A percentile compares a stretch with the other conserved stretches of the same genome.
Conservation (phyloP, 768 basidiomycete genomes). For the Heimioporus sp. region DNA sequence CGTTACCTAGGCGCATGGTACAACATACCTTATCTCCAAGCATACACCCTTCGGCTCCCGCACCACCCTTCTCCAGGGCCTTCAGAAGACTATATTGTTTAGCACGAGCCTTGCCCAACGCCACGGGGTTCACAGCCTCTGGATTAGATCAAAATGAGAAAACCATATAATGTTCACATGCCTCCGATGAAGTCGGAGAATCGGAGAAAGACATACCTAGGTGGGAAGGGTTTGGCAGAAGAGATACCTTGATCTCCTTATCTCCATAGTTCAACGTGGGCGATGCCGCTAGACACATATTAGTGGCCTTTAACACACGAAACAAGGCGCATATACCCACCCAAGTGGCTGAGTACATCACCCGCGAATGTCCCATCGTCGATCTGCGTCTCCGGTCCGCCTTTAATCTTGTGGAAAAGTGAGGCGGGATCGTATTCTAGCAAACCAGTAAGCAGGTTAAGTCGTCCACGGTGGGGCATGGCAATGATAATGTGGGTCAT, state of each 20-base stretch:
- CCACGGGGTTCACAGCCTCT: slow-evolving; percentile 90
- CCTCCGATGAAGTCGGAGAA: not conserved
- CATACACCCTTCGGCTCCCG: slow-evolving; percentile 23
- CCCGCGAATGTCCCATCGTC: slow-evolving; percentile 68
- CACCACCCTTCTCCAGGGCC: slow-evolving; percentile 42
- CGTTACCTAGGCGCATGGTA: not conserved
- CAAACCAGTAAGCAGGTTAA: slow-evolving; percentile 82
- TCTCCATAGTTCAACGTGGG: slow-evolving; percentile 57
- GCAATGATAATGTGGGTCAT: slow-evolving; percentile 72
- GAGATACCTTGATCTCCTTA: slow-evolving; percentile 60
- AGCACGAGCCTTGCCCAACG: slow-evolving; percentile 85
- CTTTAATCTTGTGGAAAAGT: slow-evolving; percentile 86
- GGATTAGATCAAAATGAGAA: not conserved
- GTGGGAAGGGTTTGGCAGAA: slow-evolving; percentile 81
- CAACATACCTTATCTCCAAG: slow-evolving; percentile 31
- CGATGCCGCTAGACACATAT: slow-evolving; percentile 51
- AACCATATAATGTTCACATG: not conserved
- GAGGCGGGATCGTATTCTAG: slow-evolving; percentile 64
- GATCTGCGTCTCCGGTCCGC: slow-evolving; percentile 61
- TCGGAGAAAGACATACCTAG: slow-evolving; percentile 41
- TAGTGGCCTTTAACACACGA: not conserved
- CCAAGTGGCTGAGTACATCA: slow-evolving; percentile 86
- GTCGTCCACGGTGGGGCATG: slow-evolving; percentile 86
- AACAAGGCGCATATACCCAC: slow-evolving; percentile 35
- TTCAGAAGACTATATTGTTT: slow-evolving; percentile 85